A percentile compares a stretch with the other conserved stretches of the same genome.
Conservation (phyloP, 441 rosid species). For the Pelargonium myrrhifolium region DNA sequence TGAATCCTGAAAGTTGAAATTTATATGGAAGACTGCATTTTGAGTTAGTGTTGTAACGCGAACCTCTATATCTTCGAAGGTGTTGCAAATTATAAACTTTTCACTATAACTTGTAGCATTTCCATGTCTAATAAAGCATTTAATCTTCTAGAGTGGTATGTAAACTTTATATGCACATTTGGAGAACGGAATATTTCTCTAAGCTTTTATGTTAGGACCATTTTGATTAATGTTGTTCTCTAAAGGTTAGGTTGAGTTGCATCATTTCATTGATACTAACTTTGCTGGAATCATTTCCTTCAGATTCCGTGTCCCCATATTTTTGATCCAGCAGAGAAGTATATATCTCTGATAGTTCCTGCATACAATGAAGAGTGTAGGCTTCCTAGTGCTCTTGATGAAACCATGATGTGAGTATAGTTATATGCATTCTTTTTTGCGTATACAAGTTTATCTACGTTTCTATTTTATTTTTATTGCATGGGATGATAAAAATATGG, state of each 20-base stretch:
- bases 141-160: background rate
- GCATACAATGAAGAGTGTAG: constrained; percentile 88
- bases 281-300: constrained; percentile 10
- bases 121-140: background rate
- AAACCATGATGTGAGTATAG: constrained; percentile 64
- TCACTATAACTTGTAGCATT: no score
- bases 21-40: background rate
- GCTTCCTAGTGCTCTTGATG: constrained; percentile 84
- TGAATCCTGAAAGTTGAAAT: background rate
- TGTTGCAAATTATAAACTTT: background rate
- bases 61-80: background rate
- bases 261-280: constrained; percentile 4
- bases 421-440: background rate
- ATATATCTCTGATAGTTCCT: constrained; percentile 75
- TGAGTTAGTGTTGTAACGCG: background rate
- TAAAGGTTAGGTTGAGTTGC: background rate
- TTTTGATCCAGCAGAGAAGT: constrained; percentile 69
- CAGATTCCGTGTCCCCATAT: constrained; percentile 67
- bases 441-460: background rate
- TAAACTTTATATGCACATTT: background rate
- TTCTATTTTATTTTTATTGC: background rate
- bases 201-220: background rate
- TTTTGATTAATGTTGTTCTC: background rate
- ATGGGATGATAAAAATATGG: background rate
- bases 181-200: background rate